Base-by-base conservation (phyloP, 371 early-diverging fungal genomes). In the Rhizopus stolonifer region DNA sequence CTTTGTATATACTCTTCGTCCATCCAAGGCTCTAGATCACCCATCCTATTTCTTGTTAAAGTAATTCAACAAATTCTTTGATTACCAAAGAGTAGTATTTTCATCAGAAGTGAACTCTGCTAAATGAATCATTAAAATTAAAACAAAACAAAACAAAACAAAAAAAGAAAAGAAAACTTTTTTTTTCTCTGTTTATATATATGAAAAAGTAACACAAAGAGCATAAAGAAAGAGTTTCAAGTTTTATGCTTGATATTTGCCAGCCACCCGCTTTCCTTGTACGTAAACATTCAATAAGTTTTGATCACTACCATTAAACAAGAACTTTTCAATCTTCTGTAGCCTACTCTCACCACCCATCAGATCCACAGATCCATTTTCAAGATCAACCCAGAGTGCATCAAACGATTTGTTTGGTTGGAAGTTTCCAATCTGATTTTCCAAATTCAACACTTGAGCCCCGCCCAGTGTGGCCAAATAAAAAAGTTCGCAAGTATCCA, bases 401-500 rank as follows among this genome's bases (percentile, higher is more conserved):
- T 96, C 97, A 76, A 96, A 93, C 8, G 90, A 81, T 67, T 93
- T 94, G 22, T 91, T 92, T 4, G 64, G 66, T 23, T 63, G 64
- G 69, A 96, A 92, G 61, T 85, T 93, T 9, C 97, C 97, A 38
- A 94, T 77, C 4, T 58, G 64, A 34, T 82, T 75, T 7, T 81
- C 80, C 47, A 93, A 67, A 47, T 83, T 84, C 71, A 92, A 69
- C 1, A 88, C 88, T 17, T 81, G 61, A 1, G 97, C 97, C 25
- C 94, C 94, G 52, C 94, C 95, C 61, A 92, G 53, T 0, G 97
- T 96, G 13, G 94, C 95, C 52, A 96, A 66, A 63, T 89, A 94
- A 38, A 94, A 68, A 22, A 83, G 77, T 57, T 95, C 93, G 1
- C 74, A 58, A 4, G 88, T 54, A 13, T 40, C 34, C 34, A 75